Conservation (phyloP, 2,329 filamentous ascomycete genomes). For the Colletotrichum sp. region DNA sequence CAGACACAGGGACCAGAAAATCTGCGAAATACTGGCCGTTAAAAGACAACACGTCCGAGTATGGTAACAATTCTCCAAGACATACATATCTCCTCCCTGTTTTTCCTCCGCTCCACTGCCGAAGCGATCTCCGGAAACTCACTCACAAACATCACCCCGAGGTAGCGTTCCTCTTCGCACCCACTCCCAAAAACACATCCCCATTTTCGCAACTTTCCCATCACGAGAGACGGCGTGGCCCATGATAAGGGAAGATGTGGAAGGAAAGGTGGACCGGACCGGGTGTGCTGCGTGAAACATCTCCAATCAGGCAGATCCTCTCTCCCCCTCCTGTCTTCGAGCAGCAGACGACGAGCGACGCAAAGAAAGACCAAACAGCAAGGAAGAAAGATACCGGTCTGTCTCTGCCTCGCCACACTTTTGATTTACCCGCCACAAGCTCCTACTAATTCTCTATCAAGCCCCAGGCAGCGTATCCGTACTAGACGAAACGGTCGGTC, state of each 20-base stretch:
- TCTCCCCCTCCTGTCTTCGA: background rate
- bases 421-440: background rate
- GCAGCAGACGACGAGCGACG: background rate
- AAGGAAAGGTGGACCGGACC: background rate
- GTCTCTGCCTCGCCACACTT: background rate
- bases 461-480: background rate
- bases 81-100: background rate
- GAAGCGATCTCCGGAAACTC: background rate
- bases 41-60: background rate
- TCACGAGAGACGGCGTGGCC: background rate
- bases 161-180: background rate
- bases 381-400: background rate
- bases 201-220: background rate
- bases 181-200: background rate
- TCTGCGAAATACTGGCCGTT: background rate
- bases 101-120: background rate
- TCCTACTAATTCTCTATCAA: background rate
- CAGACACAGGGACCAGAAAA: background rate
- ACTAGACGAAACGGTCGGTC: background rate
- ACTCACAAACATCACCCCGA: background rate
- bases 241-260: background rate
- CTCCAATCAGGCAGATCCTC: background rate
- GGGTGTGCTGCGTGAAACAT: conserved; percentile 8
- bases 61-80: background rate
- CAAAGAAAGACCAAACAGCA: background rate